phyloP scores from a whole-genome alignment of 331 rosid species.

The Malus hybrid region DNA sequence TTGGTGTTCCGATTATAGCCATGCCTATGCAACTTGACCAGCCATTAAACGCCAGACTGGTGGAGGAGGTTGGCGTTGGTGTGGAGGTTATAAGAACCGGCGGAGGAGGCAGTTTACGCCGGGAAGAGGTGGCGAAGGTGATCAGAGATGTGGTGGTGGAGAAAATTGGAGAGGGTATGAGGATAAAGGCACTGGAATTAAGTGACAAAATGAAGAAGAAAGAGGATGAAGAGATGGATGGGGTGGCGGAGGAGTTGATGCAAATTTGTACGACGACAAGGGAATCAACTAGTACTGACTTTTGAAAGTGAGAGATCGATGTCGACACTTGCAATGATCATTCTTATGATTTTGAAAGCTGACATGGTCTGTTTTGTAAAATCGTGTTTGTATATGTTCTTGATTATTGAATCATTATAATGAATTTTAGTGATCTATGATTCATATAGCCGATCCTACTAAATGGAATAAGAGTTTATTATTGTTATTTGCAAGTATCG shows the following conservation, averaged over 20 bases:
- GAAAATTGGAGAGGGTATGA: neutral
- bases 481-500: too few species aligned
- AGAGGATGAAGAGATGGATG: slow-evolving; percentile 18
- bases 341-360: neutral
- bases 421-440: too few species aligned
- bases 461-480: too few species aligned
- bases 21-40: slow-evolving; percentile 27
- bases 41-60: slow-evolving; percentile 14
- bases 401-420: too few species aligned
- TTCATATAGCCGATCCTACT: too few species aligned
- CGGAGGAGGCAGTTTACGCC: neutral
- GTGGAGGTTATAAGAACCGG: slow-evolving; percentile 16
- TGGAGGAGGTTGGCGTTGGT: slow-evolving; percentile 20
- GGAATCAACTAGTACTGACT: neutral
- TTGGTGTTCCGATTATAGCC: slow-evolving; percentile 24
- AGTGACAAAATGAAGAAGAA: neutral
- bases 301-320: neutral
- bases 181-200: slow-evolving; percentile 12
- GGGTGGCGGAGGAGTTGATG: neutral
- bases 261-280: neutral
- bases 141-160: slow-evolving; percentile 13
- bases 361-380: too few species aligned
- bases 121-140: slow-evolving; percentile 1
- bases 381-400: too few species aligned
- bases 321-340: neutral